Base-by-base conservation (phyloP, 2,329 filamentous ascomycete species). In the Ophiostoma piceae region DNA sequence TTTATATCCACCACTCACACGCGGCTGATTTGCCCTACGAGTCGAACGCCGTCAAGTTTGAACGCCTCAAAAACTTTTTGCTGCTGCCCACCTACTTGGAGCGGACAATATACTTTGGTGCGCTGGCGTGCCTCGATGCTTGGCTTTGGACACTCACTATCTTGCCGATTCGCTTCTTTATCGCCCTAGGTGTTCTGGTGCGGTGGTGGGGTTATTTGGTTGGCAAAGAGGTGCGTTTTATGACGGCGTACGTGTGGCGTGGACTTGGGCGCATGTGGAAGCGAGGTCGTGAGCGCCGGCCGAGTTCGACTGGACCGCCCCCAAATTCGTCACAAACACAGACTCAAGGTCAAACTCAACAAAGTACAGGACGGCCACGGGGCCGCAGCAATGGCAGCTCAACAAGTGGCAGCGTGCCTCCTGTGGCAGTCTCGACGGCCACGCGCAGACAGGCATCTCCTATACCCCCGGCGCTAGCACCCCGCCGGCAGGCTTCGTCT, bases 111-210 rank as follows among this genome's bases (percentile, higher is more conserved):
- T 88, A 89, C 71, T 98, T 99, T 79, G 95, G 95, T 7, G 89
- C 92, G 0, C 80, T 98, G 43, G 94, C 94, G 7, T 99, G 95
- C 79, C 83, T 99, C 6, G 95, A 99, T 78, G 91, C 94, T 1
- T 99, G 94, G 93, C 85, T 99, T 1, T 95, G 97, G 80, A 96
- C 92, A 0, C 96, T 99, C 75, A 99, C 95, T 0, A 97, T 99
- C 64, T 82, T 99, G 0, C 95, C 95, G 0, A 84, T 99, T 71
- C 87, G 95, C 2, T 98, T 99, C 75, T 78, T 91, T 69, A 90
- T 94, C 71, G 94, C 95, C 0, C 75, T 94, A 0, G 87, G 87
- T 26, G 88, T 98, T 2, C 80, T 99, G 35, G 78, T 88, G 11
- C 85, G 87, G 71, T 98, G 94, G 85, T 96, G 92, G 92, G 84